A percentile compares a stretch with the other conserved stretches of the same genome.
Conservation (phyloP, 2,329 filamentous ascomycete genomes). For the Sporothrix luriei region DNA sequence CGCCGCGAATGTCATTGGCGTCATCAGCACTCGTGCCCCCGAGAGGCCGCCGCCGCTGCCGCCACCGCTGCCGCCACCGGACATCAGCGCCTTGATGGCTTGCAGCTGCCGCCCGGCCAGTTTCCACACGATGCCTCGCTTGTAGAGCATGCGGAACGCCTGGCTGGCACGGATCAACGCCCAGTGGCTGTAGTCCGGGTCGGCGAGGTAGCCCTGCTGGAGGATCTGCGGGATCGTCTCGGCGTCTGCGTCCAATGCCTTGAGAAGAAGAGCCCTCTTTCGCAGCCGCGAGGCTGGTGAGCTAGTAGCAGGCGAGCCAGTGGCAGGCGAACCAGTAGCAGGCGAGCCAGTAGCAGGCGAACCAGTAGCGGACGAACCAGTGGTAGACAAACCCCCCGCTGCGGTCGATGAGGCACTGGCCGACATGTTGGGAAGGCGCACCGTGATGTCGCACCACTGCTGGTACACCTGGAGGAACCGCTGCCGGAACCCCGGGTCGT, state of each 20-base stretch:
- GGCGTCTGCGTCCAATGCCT: conserved; percentile 42
- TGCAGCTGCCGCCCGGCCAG: conserved; percentile 55
- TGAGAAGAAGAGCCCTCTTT: neutral
- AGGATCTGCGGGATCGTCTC: conserved; percentile 44
- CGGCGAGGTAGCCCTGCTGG: conserved; percentile 38
- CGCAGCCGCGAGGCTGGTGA: neutral
- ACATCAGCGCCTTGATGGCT: conserved; percentile 48
- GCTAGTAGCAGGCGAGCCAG: neutral
- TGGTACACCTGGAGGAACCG: conserved; percentile 46
- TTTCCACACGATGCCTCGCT: conserved; percentile 48
- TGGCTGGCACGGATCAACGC: conserved; percentile 55
- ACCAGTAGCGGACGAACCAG: no score
- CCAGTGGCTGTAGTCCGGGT: conserved; percentile 48
- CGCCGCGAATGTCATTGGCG: conserved; percentile 44
- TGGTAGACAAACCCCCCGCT: no score
- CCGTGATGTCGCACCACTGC: conserved; percentile 48
- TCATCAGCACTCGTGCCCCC: conserved; percentile 42
- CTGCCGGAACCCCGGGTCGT: conserved; percentile 36
- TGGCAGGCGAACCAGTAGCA: conserved; percentile 1
- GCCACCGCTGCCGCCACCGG: neutral
- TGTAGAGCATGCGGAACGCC: conserved; percentile 49
- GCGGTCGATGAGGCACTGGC: neutral
- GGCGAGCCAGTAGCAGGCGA: conserved; percentile 9
- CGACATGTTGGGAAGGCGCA: conserved; percentile 39
- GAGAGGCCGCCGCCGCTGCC: conserved; percentile 29